Conservation (phyloP, 2,329 filamentous ascomycete species). For the Fusarium nanum region DNA sequence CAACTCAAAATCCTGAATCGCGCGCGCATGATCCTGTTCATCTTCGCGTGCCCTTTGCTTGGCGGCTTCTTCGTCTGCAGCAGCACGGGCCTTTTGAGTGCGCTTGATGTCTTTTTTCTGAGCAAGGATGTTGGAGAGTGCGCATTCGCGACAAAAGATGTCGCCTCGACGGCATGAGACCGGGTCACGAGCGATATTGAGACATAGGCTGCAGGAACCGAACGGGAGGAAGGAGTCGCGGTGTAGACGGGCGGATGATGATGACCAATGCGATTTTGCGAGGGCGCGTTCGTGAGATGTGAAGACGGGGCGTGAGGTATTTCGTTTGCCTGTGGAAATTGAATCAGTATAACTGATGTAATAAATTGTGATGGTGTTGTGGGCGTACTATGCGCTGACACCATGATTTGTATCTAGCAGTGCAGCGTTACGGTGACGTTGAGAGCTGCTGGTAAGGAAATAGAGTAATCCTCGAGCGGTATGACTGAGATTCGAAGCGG, state of each 20-base stretch:
- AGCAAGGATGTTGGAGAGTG: conserved; percentile 87
- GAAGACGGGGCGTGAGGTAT: conserved; percentile 93
- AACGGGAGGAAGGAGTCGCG: conserved; percentile 95
- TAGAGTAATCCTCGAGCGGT: not conserved
- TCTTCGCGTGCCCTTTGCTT: conserved; percentile 71
- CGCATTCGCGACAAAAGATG: conserved; percentile 95
- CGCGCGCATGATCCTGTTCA: conserved; percentile 75
- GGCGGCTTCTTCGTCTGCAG: conserved; percentile 69
- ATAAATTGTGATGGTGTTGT: not conserved
- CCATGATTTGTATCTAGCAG: conserved; percentile 37
- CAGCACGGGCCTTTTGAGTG: conserved; percentile 73
- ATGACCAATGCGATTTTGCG: conserved; percentile 84
- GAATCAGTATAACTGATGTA: not conserved
- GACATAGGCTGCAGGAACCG: conserved; percentile 87
- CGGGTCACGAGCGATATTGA: conserved; percentile 82
- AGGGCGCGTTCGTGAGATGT: conserved; percentile 89
- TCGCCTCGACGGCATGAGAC: conserved; percentile 88
- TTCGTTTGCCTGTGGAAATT: conserved; percentile 75
- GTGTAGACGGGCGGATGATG: conserved; percentile 82
- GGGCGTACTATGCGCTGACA: conserved; percentile 59
- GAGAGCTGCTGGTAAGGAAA: not conserved
- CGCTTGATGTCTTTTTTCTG: conserved; percentile 94
- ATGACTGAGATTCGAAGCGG: not conserved
- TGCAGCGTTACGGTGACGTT: conserved; percentile 16
- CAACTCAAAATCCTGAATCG: conserved; percentile 84